Base-by-base conservation (phyloP, 208 protist species). In the Trypanosoma melophagium region DNA sequence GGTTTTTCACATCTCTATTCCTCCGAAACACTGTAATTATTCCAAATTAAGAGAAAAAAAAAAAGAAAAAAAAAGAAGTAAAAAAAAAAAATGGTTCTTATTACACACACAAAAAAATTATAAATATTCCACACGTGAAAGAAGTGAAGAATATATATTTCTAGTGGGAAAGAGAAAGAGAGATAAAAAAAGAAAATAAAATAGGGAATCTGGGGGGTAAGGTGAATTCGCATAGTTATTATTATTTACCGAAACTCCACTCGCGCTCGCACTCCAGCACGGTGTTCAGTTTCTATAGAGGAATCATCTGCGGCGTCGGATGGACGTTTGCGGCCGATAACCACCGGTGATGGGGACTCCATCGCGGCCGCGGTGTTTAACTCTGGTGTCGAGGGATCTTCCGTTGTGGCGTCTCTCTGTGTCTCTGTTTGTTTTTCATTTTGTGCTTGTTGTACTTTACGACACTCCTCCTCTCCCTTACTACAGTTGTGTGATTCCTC, bases 171-270 rank as follows among this genome's bases (percentile, higher is more conserved):
- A 0, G 44, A n/a, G n/a, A n/a, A n/a, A n/a, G 19, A 5, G 54
- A 16, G 38, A 28, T 21, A 58, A 16, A 66, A 24, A 56, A 65
- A 60, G 41, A 58, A 25, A 58, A 65, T 42, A 56, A 28, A 65
- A 54, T 60, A 72, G 54, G 16, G 25, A 35, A 71, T 44, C n/a
- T 40, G 8, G 45, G 57, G 54, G n/a, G 24, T 53, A 40, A 7
- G 21, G 16, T 13, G 31, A 44, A 64, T 17, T 50, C n/a, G 14
- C 14, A 24, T 45, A 25, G 24, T 45, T 52, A 28, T 19, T 68
- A 47, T 47, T 47, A 12, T 47, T 47, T 47, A 47, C 9, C 10
- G 42, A 17, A 12, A 47, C 42, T 47, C 42, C 42, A 47, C 42
- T 17, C 42, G 42, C 16, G 42, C 28, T 35, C 28, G 1, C 42